Evolutionary conservation across 2,329 filamentous ascomycete species (phyloP), one percentile per base, ranked within the genome.

Genomic region (Aspergillus bombycis): DNA sequence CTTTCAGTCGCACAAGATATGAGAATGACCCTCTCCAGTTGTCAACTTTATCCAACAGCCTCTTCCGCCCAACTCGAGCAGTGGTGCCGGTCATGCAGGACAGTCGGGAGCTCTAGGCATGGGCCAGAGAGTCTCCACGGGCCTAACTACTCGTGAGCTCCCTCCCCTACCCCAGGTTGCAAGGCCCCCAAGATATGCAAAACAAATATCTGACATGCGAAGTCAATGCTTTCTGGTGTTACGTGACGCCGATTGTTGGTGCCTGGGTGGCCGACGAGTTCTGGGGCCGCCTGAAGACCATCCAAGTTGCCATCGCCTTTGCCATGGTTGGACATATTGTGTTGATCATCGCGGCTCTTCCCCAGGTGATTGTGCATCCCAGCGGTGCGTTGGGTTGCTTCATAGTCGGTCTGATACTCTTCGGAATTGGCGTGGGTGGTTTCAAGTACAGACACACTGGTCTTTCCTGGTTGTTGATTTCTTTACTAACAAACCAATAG

Each of bases 401-500:
- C 71, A 75, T 89, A 14, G 77, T 88, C 28, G 86, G 87, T 38
- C 84, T 91, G 67, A 78, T 91, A 57, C 83, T 93, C 71, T 86
- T 93, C 70, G 90, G 89, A 23, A 78, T 92, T 38, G 91, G 91
- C 45, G 91, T 90, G 1, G 91, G 91, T 63, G 90, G 91, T 70
- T 93, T 94, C 85, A 94, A 93, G 82, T 72, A 68, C 9, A 46
- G 19, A 10, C 41, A 34, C 26, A 19, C 32, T 34, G 32, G 12
- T 36, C 23, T 41, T 23, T 41, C 19, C 3, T 57, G 21, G 9
- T 5, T 48, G 14, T 9, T 16, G 11, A 11, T 16, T 14, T 4
- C 32, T n/a, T 12, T 34, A 14, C 34, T 63, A 52, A 63, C 55
- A 30, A 21, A 4, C 1, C 9, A 26, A 46, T 43, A 71, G 69